Evolutionary conservation across 129 eudicot species (phyloP).

Genomic region (Oenanthe sinensis): DNA sequence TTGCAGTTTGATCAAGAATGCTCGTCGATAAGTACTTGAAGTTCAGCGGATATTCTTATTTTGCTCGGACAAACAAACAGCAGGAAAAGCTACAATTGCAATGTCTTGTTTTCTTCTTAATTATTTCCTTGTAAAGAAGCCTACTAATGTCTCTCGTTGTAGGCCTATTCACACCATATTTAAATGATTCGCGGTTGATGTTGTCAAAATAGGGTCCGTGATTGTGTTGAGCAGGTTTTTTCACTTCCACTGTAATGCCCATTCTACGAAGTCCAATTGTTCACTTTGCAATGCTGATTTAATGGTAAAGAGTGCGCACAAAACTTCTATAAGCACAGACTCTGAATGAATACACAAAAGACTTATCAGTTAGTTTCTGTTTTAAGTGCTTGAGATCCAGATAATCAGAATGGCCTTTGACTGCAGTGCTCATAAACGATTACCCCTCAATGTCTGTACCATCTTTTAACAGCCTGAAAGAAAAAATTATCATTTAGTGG

Average conservation of each 20-base stretch:
- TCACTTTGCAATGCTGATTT: constrained; percentile 70
- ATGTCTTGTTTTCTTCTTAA: constrained; percentile 37
- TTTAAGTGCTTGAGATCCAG: too few relatives aligned
- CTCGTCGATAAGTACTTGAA: constrained; percentile 35
- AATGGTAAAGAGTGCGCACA: constrained; percentile 69
- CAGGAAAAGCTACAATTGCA: constrained; percentile 25
- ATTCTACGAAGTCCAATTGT: constrained; percentile 88
- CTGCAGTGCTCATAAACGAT: too few relatives aligned
- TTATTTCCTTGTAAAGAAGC: constrained; percentile 35
- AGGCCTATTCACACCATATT: constrained; percentile 85
- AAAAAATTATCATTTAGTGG: too few relatives aligned
- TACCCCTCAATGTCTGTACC: too few relatives aligned
- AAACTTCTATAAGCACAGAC: too few relatives aligned
- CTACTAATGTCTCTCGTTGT: constrained; percentile 89
- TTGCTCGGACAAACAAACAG: too few relatives aligned
- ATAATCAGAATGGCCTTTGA: too few relatives aligned
- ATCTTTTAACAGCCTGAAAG: too few relatives aligned
- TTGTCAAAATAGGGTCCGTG: background rate
- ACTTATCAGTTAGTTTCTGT: too few relatives aligned
- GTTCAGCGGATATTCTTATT: constrained; percentile 20
- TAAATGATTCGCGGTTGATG: constrained; percentile 59
- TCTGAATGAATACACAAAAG: too few relatives aligned
- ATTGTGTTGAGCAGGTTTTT: constrained; percentile 26
- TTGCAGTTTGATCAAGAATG: constrained; percentile 51
- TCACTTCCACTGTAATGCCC: constrained; percentile 89